phyloP scores from a whole-genome alignment of 225 moss, liverwort and hornwort genomes.

The Asterella californica region DNA sequence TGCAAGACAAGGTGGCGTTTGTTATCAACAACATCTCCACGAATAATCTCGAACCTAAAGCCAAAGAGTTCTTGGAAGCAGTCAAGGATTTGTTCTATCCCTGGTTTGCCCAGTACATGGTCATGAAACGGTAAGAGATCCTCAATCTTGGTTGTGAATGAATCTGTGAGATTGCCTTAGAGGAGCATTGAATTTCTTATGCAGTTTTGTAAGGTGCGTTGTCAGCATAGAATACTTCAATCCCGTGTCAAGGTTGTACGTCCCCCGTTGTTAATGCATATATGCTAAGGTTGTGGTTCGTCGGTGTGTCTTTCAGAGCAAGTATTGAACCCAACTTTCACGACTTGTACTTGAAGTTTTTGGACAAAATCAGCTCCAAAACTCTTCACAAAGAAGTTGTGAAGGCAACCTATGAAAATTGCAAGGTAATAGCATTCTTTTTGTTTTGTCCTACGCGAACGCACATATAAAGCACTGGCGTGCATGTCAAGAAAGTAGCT shows the following conservation, averaged over 20 bases:
- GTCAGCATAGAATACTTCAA: background rate
- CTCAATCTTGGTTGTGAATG: background rate
- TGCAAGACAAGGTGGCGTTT: constrained; percentile 89
- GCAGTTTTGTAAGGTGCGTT: background rate
- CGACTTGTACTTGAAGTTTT: constrained; percentile 90
- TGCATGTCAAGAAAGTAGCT: background rate
- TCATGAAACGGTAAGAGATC: constrained; percentile 76
- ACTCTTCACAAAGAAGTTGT: constrained; percentile 81
- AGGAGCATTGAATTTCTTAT: too few species aligned
- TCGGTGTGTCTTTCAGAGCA: constrained; percentile 50
- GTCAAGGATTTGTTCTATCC: constrained; percentile 71
- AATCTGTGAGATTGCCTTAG: background rate
- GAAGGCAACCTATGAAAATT: constrained; percentile 95
- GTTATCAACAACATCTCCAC: constrained; percentile 98
- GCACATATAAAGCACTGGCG: background rate
- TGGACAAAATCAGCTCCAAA: constrained; percentile 81
- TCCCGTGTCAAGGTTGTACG: background rate
- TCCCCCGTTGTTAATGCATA: background rate
- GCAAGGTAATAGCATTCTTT: constrained; percentile 55
- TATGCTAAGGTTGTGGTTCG: constrained; percentile 3
- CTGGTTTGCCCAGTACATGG: constrained; percentile 99
- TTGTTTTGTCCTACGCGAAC: background rate
- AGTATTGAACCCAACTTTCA: constrained; percentile 99
- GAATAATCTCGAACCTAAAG: constrained; percentile 87
- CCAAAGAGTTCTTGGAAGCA: constrained; percentile 86